Percentiles rank a stretch among this genome's conserved stretches.
phyloP scores from a whole-genome alignment of 495 filamentous ascomycete genomes.

The Neurospora sp. region DNA sequence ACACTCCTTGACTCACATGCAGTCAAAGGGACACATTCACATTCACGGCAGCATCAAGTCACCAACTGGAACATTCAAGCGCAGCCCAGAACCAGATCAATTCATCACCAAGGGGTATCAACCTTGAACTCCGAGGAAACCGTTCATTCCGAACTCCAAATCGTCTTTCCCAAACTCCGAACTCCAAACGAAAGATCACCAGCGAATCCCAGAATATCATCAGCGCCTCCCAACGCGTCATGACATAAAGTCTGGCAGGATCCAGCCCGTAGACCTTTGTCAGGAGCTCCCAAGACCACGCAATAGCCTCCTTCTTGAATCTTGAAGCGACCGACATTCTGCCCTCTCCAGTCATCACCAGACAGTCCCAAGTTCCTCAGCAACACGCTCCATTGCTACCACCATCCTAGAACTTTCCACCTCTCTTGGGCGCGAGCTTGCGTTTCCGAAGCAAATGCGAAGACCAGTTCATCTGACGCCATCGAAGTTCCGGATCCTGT shows the following conservation, averaged over 20 bases:
- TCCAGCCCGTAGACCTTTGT: conserved; percentile 86
- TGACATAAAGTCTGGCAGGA: conserved; percentile 50
- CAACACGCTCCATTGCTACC: neutral
- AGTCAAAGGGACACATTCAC: too few relatives aligned
- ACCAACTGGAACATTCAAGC: neutral
- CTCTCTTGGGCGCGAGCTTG: neutral
- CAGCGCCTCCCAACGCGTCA: neutral
- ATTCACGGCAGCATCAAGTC: neutral
- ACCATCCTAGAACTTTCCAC: neutral
- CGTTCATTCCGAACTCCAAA: neutral
- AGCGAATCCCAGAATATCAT: neutral
- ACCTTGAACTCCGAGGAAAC: neutral
- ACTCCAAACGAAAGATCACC: neutral
- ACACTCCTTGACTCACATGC: too few relatives aligned
- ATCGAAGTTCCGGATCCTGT: neutral
- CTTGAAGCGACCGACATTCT: conserved; percentile 37
- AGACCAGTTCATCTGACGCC: neutral
- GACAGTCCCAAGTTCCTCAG: neutral
- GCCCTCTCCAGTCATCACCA: neutral
- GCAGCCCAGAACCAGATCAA: neutral
- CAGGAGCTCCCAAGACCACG: conserved; percentile 85
- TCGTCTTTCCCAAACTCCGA: neutral
- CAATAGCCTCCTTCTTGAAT: conserved; percentile 59
- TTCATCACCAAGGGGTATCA: neutral
- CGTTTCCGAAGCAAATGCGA: neutral